Evolutionary conservation across 306 rosid species (phyloP).

Genomic region (Cucurbita pepo): DNA sequence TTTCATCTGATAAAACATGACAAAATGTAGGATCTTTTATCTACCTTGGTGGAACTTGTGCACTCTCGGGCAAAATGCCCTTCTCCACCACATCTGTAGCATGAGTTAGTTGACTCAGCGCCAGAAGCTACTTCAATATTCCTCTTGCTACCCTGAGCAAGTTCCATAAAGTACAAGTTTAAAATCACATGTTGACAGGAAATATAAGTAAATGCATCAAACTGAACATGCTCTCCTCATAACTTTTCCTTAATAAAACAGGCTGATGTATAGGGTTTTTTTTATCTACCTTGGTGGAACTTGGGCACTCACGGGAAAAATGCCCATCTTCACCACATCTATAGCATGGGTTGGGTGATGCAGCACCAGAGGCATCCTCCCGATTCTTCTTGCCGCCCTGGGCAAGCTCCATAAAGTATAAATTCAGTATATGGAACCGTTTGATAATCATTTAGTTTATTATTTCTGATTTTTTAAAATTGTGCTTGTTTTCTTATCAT

Average conservation of each 20-base stretch:
- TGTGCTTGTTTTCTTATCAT: too few species aligned
- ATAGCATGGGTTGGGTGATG: constrained; percentile 43
- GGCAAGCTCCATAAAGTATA: not conserved
- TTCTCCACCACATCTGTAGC: constrained; percentile 62
- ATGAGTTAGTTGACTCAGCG: constrained; percentile 35
- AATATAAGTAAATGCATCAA: not conserved
- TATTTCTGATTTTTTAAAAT: too few species aligned
- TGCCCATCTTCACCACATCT: constrained; percentile 75
- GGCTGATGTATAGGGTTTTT: not conserved
- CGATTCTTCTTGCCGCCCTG: constrained; percentile 10
- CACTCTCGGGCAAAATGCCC: constrained; percentile 96
- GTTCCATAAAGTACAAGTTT: not conserved
- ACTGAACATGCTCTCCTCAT: not conserved
- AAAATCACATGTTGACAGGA: not conserved
- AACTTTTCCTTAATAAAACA: not conserved
- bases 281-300: constrained; percentile 27
- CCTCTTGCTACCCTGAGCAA: not conserved
- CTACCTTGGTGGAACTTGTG: constrained; percentile 32
- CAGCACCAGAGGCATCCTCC: constrained; percentile 32
- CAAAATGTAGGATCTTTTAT: not conserved
- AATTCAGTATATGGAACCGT: too few species aligned
- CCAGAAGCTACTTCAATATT: constrained; percentile 22
- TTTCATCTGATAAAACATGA: not conserved
- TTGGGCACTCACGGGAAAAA: constrained; percentile 72
- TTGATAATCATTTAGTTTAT: too few species aligned